A percentile compares a stretch with the other conserved stretches of the same genome.
Conservation (phyloP, 805 yeast species). For the Ogataea populi-albae region DNA sequence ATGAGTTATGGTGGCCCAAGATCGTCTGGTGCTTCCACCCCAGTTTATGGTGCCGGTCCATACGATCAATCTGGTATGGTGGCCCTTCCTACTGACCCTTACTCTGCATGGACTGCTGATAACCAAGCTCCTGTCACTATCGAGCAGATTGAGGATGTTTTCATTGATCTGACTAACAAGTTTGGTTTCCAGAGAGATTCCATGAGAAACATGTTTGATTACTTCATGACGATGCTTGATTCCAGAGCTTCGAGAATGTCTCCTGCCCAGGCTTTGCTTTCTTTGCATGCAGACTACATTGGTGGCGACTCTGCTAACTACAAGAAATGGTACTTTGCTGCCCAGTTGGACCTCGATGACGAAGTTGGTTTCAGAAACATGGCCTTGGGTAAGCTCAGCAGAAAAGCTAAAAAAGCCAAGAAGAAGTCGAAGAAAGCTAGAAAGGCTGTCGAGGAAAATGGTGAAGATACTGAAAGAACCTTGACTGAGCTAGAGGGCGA, state of each 20-base stretch:
- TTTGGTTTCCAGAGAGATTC: conserved; percentile 92
- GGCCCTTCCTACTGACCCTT: conserved; percentile 86
- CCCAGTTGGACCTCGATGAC: conserved; percentile 83
- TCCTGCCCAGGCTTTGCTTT: conserved; percentile 79
- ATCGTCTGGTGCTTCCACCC: conserved; percentile 93
- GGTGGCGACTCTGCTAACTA: conserved; percentile 87
- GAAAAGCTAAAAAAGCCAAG: conserved; percentile 77
- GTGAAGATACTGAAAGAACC: conserved; percentile 57
- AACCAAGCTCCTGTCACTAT: conserved; percentile 82
- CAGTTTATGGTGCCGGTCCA: conserved; percentile 50
- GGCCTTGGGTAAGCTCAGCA: conserved; percentile 70
- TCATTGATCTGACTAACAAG: conserved; percentile 76
- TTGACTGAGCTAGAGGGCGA: conserved; percentile 74
- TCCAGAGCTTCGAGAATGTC: conserved; percentile 87
- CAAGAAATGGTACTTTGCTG: conserved; percentile 86
- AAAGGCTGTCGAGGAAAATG: conserved; percentile 63
- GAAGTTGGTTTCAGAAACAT: conserved; percentile 80
- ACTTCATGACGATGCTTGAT: conserved; percentile 79
- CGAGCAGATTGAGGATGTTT: conserved; percentile 83
- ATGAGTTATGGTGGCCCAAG: conserved; percentile 84
- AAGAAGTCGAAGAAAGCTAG: conserved; percentile 78
- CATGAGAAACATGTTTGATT: conserved; percentile 88
- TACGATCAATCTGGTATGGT: conserved; percentile 45
- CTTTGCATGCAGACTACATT: conserved; percentile 82
- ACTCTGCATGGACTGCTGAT: conserved; percentile 99